A percentile compares a stretch with the other conserved stretches of the same genome.
Conservation (phyloP, 2,329 filamentous ascomycete genomes). For the Cladosporium sp. region DNA sequence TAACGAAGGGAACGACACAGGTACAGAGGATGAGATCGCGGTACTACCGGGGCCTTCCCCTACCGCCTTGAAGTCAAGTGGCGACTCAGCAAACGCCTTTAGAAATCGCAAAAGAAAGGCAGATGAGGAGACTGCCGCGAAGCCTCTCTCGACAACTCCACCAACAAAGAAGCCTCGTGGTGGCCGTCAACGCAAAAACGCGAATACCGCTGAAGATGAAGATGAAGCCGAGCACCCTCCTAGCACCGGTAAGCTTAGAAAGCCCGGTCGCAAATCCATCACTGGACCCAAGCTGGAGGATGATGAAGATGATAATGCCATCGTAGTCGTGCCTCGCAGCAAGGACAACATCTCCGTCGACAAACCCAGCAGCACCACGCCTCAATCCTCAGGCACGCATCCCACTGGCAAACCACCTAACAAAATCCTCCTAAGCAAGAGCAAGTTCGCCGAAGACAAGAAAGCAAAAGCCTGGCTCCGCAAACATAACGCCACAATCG, state of each 20-base stretch:
- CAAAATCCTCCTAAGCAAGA: conserved; percentile 23
- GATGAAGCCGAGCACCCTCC: neutral
- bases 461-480: conserved; percentile 33
- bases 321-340: neutral
- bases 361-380: neutral
- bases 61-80: too few species aligned
- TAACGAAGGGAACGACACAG: too few species aligned
- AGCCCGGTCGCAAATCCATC: neutral
- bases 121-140: too few species aligned
- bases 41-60: too few species aligned
- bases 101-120: too few species aligned
- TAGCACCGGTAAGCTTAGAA: conserved; percentile 3
- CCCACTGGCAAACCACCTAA: conserved; percentile 9
- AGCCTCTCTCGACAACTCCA: neutral
- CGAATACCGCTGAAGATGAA: neutral
- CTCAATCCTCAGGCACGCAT: conserved; percentile 4
- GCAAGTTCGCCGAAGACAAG: conserved; percentile 15
- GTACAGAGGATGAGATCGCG: too few species aligned
- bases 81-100: too few species aligned
- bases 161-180: neutral
- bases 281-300: neutral
- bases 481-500: conserved; percentile 29
- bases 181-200: neutral
- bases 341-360: neutral
- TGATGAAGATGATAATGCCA: neutral